These are phyloP conservation scores for Ceratocystis cubensis DNA, from an alignment of 2,329 filamentous ascomycete species.

Conservation along the genomic window DNA sequence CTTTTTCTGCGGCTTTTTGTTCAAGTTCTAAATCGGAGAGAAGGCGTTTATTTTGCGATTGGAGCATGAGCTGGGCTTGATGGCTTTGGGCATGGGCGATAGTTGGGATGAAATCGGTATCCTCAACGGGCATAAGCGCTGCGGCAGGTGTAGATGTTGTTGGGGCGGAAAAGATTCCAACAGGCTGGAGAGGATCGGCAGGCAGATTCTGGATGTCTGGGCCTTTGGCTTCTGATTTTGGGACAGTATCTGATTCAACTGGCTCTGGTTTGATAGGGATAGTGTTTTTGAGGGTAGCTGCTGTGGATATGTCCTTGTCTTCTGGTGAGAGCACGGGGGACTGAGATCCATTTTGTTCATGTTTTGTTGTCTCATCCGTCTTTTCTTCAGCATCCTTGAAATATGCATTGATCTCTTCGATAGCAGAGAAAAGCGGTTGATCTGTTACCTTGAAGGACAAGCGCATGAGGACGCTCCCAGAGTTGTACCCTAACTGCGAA, in stretches of 20 bases:
- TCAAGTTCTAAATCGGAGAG: conserved; percentile 72
- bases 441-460: conserved; percentile 65
- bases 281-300: conserved; percentile 17
- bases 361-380: conserved; percentile 13
- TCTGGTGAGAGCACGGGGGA: conserved; percentile 11
- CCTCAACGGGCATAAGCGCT: conserved; percentile 51
- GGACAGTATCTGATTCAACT: conserved; percentile 22
- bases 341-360: conserved; percentile 13
- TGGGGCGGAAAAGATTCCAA: conserved; percentile 69
- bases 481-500: conserved; percentile 74
- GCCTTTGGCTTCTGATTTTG: not conserved
- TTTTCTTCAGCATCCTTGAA: conserved; percentile 44
- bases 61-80: conserved; percentile 52
- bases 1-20: conserved; percentile 52
- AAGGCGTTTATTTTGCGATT: conserved; percentile 60
- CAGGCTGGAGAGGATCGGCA: conserved; percentile 35
- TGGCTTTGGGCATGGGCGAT: conserved; percentile 64
- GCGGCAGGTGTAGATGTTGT: conserved; percentile 62
- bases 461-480: conserved; percentile 66
- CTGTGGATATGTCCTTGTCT: not conserved
- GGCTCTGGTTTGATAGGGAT: not conserved
- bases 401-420: conserved; percentile 65
- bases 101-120: conserved; percentile 63
- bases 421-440: conserved; percentile 70
- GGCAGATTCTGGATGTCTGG: not conserved